Conservation (phyloP, 352 stramenopile genomes). For the Phytophthora meadii region DNA sequence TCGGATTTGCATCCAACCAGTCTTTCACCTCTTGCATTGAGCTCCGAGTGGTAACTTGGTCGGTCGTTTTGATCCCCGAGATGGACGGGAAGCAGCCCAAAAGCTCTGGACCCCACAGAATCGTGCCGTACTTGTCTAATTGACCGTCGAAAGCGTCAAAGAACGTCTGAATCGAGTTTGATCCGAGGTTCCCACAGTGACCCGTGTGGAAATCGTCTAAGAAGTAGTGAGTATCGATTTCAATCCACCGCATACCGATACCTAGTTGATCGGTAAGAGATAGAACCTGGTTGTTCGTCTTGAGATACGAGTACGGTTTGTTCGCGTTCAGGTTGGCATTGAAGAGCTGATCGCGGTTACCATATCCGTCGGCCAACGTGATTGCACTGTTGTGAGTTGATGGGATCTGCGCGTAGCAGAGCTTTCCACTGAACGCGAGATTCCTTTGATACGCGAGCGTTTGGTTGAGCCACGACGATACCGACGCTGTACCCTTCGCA, state of each 20-base stretch:
- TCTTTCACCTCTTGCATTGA: conserved; percentile 52
- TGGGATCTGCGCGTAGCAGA: conserved; percentile 59
- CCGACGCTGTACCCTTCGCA: conserved; percentile 40
- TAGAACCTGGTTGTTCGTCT: conserved; percentile 75
- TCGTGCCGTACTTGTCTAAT: conserved; percentile 49
- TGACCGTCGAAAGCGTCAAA: conserved; percentile 48
- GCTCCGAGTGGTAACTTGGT: conserved; percentile 42
- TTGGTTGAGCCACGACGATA: conserved; percentile 49
- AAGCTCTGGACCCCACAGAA: conserved; percentile 55
- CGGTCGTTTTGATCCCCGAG: conserved; percentile 55
- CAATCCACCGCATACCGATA: conserved; percentile 63
- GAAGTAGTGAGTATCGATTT: conserved; percentile 78
- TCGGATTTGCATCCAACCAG: conserved; percentile 55
- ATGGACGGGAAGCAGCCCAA: conserved; percentile 70
- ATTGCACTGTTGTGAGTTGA: conserved; percentile 73
- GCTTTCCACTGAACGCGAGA: conserved; percentile 41
- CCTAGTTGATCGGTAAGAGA: conserved; percentile 64
- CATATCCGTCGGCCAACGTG: conserved; percentile 59
- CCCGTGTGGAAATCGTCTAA: conserved; percentile 60
- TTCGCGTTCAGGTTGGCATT: conserved; percentile 49
- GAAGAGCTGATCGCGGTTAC: conserved; percentile 67
- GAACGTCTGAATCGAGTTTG: conserved; percentile 40
- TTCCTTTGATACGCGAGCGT: conserved; percentile 57
- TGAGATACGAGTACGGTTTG: conserved; percentile 61
- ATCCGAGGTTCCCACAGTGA: conserved; percentile 63